Conservation (phyloP, 2,329 filamentous ascomycete species). For the Amesomyces nigricolor region DNA sequence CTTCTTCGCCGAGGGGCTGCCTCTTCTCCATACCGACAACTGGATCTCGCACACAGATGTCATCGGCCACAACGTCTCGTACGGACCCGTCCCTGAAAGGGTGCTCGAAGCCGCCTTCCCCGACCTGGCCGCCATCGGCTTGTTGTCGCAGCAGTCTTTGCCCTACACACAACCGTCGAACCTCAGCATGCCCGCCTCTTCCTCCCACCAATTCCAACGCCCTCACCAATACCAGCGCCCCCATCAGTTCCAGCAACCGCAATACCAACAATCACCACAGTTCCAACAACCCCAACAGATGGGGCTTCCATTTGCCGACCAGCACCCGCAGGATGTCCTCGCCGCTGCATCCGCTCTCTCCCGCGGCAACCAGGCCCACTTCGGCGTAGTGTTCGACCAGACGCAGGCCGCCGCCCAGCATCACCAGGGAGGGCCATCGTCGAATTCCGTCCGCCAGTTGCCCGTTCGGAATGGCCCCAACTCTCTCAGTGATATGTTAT, state of each 20-base stretch:
- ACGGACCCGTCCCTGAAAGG: background rate
- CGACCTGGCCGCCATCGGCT: slow-evolving; percentile 16
- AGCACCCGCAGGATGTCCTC: slow-evolving; percentile 48
- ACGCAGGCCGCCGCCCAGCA: background rate
- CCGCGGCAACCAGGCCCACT: background rate
- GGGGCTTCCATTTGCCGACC: slow-evolving; percentile 12
- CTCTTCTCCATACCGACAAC: slow-evolving; percentile 44
- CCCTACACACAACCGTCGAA: slow-evolving; percentile 19
- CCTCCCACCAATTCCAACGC: background rate
- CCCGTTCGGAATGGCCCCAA: slow-evolving; percentile 28
- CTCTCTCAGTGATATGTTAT: slow-evolving; percentile 32
- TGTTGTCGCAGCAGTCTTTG: slow-evolving; percentile 23
- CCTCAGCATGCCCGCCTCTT: slow-evolving; percentile 9
- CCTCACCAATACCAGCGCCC: background rate
- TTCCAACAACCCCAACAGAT: background rate
- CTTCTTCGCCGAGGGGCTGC: slow-evolving; percentile 17
- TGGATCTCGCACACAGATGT: slow-evolving; percentile 60
- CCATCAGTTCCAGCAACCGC: background rate
- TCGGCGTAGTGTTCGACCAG: background rate
- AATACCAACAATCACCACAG: background rate
- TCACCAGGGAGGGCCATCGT: background rate
- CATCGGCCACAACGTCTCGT: slow-evolving; percentile 47
- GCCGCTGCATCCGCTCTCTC: slow-evolving; percentile 44
- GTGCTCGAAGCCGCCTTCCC: background rate
- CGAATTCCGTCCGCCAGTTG: background rate